Evolutionary conservation across 495 filamentous ascomycete species (phyloP), one percentile per base, ranked within the genome.

Genomic region (Hyaloscypha hepaticicola): DNA sequence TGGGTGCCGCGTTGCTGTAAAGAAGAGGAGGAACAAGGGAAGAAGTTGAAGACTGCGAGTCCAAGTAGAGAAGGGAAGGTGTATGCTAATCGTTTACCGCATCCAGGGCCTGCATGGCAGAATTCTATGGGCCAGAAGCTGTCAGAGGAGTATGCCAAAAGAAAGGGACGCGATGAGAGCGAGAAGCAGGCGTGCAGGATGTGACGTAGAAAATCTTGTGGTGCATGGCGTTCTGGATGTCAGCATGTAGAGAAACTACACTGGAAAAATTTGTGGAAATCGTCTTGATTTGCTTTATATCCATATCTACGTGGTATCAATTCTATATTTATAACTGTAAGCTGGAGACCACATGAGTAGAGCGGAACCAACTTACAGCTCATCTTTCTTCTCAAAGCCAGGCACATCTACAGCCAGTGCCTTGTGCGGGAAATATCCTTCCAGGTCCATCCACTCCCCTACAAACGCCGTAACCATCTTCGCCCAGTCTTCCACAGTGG

Each of bases 381-480:
- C 70, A 61, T 50, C 56, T 53, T 65, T 72, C 57, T 63, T 68
- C 55, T 51, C 63, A 8, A 57, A 60, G 26, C 72, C 65, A 9
- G 63, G 34, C 21, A 60, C 60, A 33, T 66, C 66, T 53, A 73
- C 55, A 14, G 61, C 61, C 22, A 60, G 26, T 7, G 53, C 29
- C 19, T 41, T 60, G 1, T 56, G 21, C 0, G 67, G 75, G 31
- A 93, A 77, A 56, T 82, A 87, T 2, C 87, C 88, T 64, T 95
- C 92, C 66, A 97, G 72, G 62, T 96, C 95, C 87, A 99, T 86
- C 92, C 92, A 98, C 75, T 97, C 95, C 0, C 88, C 90, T 49
- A 88, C 84, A 82, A 98, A 99, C 3, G 87, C 92, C 6, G 89
- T 88, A 29, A 91, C 74, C 21, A 99, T 84, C 67, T 82, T 83